Conservation (phyloP, 495 filamentous ascomycete species). For the Barbatosphaeria neglecta region DNA sequence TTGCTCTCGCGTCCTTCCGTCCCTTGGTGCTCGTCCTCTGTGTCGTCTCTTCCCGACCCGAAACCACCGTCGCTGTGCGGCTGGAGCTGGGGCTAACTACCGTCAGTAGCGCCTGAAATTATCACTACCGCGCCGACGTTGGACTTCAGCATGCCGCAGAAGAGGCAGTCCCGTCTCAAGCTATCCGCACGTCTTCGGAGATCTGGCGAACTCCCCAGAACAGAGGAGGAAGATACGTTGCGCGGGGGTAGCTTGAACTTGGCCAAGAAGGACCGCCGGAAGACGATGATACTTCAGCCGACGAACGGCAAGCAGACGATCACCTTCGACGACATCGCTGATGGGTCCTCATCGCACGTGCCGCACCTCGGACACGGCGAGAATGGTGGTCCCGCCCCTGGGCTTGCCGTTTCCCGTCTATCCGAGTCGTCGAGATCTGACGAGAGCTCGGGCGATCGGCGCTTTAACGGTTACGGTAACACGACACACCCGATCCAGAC, state of each 20-base stretch:
- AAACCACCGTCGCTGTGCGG: no score
- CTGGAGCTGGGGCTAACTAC: not conserved
- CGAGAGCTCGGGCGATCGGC: constrained; percentile 67
- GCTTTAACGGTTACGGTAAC: constrained; percentile 42
- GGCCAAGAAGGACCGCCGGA: constrained; percentile 27
- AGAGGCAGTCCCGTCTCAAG: constrained; percentile 41
- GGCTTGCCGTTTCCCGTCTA: constrained; percentile 56
- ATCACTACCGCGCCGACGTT: constrained; percentile 86
- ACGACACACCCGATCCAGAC: constrained; percentile 53
- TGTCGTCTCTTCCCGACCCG: no score
- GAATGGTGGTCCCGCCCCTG: constrained; percentile 53
- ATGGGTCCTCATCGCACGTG: constrained; percentile 40
- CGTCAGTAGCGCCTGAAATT: constrained; percentile 63
- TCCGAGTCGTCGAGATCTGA: constrained; percentile 93
- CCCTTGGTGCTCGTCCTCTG: no score
- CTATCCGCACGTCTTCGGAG: constrained; percentile 32
- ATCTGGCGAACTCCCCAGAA: constrained; percentile 29
- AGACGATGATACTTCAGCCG: constrained; percentile 25
- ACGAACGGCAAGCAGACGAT: constrained; percentile 32
- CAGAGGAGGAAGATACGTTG: constrained; percentile 13
- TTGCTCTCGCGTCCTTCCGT: no score
- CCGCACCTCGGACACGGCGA: constrained; percentile 49
- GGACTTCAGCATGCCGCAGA: constrained; percentile 36
- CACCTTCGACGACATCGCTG: constrained; percentile 58
- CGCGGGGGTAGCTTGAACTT: constrained; percentile 7